Evolutionary conservation across 306 rosid species (phyloP), one percentile per base, ranked within the genome.

Genomic region (Dalbergia cultrata): DNA sequence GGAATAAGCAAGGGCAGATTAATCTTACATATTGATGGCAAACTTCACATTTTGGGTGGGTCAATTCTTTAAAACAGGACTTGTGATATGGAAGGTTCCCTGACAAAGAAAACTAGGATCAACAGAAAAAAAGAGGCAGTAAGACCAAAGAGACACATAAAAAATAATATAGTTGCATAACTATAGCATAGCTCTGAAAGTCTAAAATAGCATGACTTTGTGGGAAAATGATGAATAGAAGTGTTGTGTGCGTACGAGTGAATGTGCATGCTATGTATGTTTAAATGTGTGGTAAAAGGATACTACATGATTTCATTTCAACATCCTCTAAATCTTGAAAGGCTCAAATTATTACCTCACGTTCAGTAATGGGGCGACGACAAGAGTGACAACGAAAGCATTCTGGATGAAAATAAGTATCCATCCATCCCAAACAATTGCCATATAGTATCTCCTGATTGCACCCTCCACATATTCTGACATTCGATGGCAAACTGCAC

Each of bases 11-110:
- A 57, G 70, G 52, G 58, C 13, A 80, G 35, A 67, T n/a, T 18
- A 77, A 58, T 78, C 97, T 87, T 89, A 95, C 98, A 88, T 87
- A 91, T 77, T 90, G 93, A 85, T 86, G 91, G 82, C 98, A 95
- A 80, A 95, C 97, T 88, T 95, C 98, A 77, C 97, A 92, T 79
- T 89, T 95, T 35, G 99, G 99, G 76, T 91, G 97, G 50, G 88
- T 88, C 67, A 90, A 67, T 81, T 89, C 97, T 79, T 89, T 91
- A 78, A 91, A 93, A 80, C 99, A 95, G 31, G 88, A 81, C 87
- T 95, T 90, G 88, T 95, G 99, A 75, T 92, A 95, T 37, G 97
- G 97, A 74, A 89, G 83, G 84, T 80, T 92, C 81, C 99, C 99
- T 79, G 99, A 86, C 90, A 95, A 83, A 73, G 97, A 95, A 85